Base-by-base conservation (phyloP, 1,284 basidiomycete species). In the Tilletia walkeri region DNA sequence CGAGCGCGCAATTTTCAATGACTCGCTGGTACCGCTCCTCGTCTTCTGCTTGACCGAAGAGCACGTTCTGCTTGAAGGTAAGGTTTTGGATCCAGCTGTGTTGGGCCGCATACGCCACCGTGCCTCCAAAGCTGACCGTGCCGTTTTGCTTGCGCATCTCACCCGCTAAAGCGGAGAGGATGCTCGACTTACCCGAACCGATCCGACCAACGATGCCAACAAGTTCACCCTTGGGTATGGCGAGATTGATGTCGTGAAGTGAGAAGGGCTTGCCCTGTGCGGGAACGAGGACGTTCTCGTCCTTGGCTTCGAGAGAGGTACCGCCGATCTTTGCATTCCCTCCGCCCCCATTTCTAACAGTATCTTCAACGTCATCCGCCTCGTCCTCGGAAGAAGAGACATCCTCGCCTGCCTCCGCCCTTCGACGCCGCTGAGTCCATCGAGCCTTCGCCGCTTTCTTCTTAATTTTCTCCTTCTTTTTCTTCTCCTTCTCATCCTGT, bases 121-220 rank as follows among this genome's bases (percentile, higher is more conserved):
- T 36, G 41, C 67, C 68, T 4, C 67, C 70, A 24, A 71, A 65
- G 10, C 18, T 39, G n/a, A 73, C 73, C 41, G 39, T 65, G 12
- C 72, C 74, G n/a, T 24, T 16, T 7, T 39, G 66, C 53, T 69
- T 65, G 3, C 70, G 56, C 72, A 73, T 71, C 53, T 71, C 72
- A 38, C 72, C 72, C 36, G 68, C 70, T 10, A 72, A 47, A 4
- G 70, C 72, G 12, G 67, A 68, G 10, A 75, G 53, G 2, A 76
- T 53, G 14, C 59, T 85, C 9, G 80, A 82, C 72, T 85, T 85
- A 41, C 84, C 85, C 24, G 79, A 82, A 53, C 86, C 86, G 0
- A 87, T 87, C 14, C 86, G 84, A 5, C 91, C 94, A 3, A 97
- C 88, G 72, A 97, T 90, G 24, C 94, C 95, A 69, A 95, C 89